Evolutionary conservation across 2,329 filamentous ascomycete genomes (phyloP).

Genomic region (Colletotrichum simmondsii): DNA sequence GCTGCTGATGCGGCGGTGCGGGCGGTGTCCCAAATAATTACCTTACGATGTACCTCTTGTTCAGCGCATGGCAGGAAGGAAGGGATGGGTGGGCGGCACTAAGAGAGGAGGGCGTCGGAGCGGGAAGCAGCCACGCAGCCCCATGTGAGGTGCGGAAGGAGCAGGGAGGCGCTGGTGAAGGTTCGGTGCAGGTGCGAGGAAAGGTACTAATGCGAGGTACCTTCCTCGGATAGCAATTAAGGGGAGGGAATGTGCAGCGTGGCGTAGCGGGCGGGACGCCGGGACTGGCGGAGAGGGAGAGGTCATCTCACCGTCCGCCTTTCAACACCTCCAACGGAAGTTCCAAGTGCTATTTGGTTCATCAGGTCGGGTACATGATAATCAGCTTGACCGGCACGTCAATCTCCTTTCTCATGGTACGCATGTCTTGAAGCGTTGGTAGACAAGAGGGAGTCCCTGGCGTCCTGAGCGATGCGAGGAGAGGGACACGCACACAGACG

Average conservation of each 20-base stretch:
- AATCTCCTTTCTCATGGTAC: not conserved
- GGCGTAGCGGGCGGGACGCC: constrained; percentile 18
- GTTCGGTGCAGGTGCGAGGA: not conserved
- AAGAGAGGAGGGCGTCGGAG: not conserved
- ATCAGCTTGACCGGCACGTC: not conserved
- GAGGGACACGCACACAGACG: constrained; percentile 8
- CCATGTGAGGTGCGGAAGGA: constrained; percentile 4
- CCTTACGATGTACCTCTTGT: not conserved
- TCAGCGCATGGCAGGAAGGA: constrained; percentile 6
- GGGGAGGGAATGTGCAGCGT: constrained; percentile 11
- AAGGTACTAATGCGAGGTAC: not conserved
- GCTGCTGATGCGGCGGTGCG: not conserved
- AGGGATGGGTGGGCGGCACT: not conserved
- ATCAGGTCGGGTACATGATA: too few relatives aligned
- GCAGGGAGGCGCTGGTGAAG: not conserved
- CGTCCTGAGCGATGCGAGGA: not conserved
- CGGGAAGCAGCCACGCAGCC: not conserved
- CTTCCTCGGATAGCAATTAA: not conserved
- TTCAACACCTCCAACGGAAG: too few relatives aligned
- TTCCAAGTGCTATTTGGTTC: too few relatives aligned
- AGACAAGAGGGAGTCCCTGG: not conserved
- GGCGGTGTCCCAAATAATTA: not conserved
- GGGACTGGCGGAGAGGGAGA: constrained; percentile 17
- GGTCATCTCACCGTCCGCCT: not conserved
- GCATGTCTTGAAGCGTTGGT: not conserved